These are phyloP conservation scores for Basipetospora chlamydospora DNA, from an alignment of 2,329 filamentous ascomycete genomes.

Conservation along the genomic window DNA sequence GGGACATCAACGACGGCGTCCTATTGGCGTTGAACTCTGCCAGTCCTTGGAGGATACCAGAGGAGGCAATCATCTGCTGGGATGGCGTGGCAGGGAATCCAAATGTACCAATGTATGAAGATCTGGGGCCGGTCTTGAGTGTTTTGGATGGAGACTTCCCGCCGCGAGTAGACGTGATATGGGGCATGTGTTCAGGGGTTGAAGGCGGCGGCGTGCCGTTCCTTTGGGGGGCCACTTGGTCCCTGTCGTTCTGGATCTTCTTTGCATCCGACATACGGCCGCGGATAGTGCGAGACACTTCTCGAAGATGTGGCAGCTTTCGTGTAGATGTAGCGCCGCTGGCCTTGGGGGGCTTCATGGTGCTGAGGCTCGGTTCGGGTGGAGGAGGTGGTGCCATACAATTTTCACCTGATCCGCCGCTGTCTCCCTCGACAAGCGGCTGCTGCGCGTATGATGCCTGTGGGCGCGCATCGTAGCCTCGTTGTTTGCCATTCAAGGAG, in stretches of 20 bases:
- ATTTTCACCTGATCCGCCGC: conserved; percentile 15
- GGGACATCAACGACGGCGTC: conserved; percentile 3
- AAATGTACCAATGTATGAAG: not conserved
- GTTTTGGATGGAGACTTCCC: conserved; percentile 8
- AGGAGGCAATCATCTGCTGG: not conserved
- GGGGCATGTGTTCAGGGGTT: conserved; percentile 11
- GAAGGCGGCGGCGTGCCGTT: conserved; percentile 12
- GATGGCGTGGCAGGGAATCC: not conserved
- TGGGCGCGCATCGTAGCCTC: conserved; percentile 13
- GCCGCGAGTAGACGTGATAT: conserved; percentile 14
- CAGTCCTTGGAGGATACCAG: conserved; percentile 1
- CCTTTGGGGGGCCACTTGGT: conserved; percentile 30
- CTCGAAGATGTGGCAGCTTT: conserved; percentile 19
- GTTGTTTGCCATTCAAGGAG: conserved; percentile 24
- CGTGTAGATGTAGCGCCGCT: conserved; percentile 11
- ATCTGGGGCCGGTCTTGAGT: not conserved
- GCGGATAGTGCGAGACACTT: conserved; percentile 19
- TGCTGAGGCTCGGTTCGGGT: not conserved
- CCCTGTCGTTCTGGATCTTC: conserved; percentile 13
- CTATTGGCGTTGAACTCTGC: conserved; percentile 11
- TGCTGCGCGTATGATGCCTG: conserved; percentile 25
- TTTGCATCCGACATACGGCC: no score
- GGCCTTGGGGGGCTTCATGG: not conserved
- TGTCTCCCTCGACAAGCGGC: conserved; percentile 22
- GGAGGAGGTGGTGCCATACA: conserved; percentile 17